A percentile compares a stretch with the other conserved stretches of the same genome.
Evolutionary conservation across 75 land plant genomes (phyloP).

Genomic region (Picea sitchensis): DNA sequence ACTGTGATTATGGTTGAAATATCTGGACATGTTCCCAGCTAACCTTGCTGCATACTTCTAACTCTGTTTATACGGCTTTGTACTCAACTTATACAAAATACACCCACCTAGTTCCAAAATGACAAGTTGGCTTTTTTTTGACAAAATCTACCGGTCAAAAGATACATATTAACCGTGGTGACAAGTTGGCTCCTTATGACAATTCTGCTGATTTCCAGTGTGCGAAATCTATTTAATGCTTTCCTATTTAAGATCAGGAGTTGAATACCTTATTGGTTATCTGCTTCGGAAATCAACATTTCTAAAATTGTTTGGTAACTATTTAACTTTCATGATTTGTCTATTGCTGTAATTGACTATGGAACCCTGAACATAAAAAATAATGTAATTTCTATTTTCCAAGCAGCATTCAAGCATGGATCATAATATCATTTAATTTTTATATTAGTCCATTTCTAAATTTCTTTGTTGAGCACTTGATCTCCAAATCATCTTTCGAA

Average conservation of each 20-base stretch:
- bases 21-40: not conserved
- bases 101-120: not conserved
- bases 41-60: not conserved
- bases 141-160: too few species aligned
- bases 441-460: too few species aligned
- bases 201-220: not conserved
- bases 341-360: not conserved
- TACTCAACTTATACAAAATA: not conserved
- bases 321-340: not conserved
- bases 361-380: not conserved
- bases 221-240: not conserved
- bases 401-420: not conserved
- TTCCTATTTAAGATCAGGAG: not conserved
- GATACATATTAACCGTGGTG: too few species aligned
- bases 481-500: too few species aligned
- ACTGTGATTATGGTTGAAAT: not conserved
- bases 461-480: too few species aligned
- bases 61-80: not conserved
- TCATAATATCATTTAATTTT: not conserved
- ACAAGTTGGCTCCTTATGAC: not conserved
- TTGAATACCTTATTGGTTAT: not conserved
- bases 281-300: not conserved
- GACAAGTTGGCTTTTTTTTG: not conserved
- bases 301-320: not conserved
- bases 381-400: not conserved